Evolutionary conservation across 2,329 filamentous ascomycete genomes (phyloP).

Genomic region (Paecilomyces fulvus): DNA sequence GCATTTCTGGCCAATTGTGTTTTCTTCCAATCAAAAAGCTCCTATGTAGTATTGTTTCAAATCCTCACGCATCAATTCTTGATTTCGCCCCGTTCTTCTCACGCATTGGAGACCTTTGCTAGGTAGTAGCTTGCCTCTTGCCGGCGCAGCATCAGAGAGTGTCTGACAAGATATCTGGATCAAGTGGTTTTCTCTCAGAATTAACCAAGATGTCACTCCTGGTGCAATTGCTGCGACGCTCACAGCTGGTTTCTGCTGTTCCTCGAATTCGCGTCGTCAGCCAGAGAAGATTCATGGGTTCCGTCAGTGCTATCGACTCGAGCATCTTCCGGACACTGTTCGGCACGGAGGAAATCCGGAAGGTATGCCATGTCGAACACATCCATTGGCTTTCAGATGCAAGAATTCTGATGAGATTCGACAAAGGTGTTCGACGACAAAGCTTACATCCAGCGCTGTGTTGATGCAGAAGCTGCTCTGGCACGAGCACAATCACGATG

Average conservation of each 20-base stretch:
- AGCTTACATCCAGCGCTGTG: constrained; percentile 41
- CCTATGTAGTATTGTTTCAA: neutral
- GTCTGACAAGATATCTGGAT: neutral
- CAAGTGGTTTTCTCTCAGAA: neutral
- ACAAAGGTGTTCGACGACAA: constrained; percentile 41
- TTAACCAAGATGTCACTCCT: constrained; percentile 8
- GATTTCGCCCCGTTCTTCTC: neutral
- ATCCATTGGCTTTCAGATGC: neutral
- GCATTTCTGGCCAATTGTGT: neutral
- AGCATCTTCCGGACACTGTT: constrained; percentile 45
- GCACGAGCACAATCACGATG: constrained; percentile 43
- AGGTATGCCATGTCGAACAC: constrained; percentile 6
- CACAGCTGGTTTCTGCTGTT: constrained; percentile 3
- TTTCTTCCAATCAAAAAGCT: neutral
- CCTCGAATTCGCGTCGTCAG: constrained; percentile 40
- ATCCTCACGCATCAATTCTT: neutral
- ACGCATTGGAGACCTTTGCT: neutral
- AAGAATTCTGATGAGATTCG: neutral
- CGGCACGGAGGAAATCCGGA: constrained; percentile 44
- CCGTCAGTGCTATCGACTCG: constrained; percentile 37
- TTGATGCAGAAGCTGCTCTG: constrained; percentile 46
- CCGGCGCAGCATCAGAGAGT: neutral
- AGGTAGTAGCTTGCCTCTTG: neutral
- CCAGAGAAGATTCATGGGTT: constrained; percentile 52
- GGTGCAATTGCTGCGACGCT: constrained; percentile 7